phyloP scores from a whole-genome alignment of 352 stramenopile species.

The Phytophthora gonapodyides region DNA sequence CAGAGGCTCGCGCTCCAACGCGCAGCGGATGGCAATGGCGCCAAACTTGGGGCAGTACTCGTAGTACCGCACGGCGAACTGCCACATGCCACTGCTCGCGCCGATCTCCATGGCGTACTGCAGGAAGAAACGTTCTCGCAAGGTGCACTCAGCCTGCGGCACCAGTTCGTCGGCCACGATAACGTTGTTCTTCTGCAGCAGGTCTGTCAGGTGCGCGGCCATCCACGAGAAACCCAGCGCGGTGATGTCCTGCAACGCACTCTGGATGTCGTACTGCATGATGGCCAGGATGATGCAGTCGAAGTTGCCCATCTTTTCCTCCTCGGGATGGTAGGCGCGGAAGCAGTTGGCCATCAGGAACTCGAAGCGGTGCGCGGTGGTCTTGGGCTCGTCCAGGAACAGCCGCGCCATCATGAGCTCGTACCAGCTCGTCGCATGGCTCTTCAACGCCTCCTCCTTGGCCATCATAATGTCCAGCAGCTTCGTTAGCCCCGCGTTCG shows the following conservation, averaged over 20 bases:
- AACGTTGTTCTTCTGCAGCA: slow-evolving; percentile 62
- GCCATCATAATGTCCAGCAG: slow-evolving; percentile 63
- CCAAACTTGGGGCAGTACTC: slow-evolving; percentile 66
- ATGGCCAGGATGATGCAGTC: slow-evolving; percentile 83
- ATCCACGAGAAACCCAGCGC: slow-evolving; percentile 78
- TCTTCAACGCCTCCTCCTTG: slow-evolving; percentile 49
- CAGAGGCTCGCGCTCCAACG: slow-evolving; percentile 54
- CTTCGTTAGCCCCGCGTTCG: slow-evolving; percentile 48
- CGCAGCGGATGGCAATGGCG: slow-evolving; percentile 40
- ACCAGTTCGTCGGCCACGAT: slow-evolving; percentile 52
- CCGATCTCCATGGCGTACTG: slow-evolving; percentile 75
- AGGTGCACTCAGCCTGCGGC: slow-evolving; percentile 47
- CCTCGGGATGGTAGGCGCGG: slow-evolving; percentile 44
- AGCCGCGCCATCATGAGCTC: slow-evolving; percentile 83
- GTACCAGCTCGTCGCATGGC: slow-evolving; percentile 63
- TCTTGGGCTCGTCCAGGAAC: slow-evolving; percentile 78
- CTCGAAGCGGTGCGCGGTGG: slow-evolving; percentile 71
- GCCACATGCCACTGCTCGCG: slow-evolving; percentile 62
- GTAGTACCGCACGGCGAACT: slow-evolving; percentile 68
- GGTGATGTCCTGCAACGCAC: slow-evolving; percentile 67
- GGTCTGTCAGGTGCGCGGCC: slow-evolving; percentile 63
- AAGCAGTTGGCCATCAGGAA: slow-evolving; percentile 84
- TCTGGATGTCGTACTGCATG: slow-evolving; percentile 77
- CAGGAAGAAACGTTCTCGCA: slow-evolving; percentile 65
- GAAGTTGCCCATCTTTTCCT: slow-evolving; percentile 71